Percentiles rank a stretch among this genome's conserved stretches.
Evolutionary conservation across 371 early-diverging fungal genomes (phyloP).

Genomic region (Mortierella sp.): DNA sequence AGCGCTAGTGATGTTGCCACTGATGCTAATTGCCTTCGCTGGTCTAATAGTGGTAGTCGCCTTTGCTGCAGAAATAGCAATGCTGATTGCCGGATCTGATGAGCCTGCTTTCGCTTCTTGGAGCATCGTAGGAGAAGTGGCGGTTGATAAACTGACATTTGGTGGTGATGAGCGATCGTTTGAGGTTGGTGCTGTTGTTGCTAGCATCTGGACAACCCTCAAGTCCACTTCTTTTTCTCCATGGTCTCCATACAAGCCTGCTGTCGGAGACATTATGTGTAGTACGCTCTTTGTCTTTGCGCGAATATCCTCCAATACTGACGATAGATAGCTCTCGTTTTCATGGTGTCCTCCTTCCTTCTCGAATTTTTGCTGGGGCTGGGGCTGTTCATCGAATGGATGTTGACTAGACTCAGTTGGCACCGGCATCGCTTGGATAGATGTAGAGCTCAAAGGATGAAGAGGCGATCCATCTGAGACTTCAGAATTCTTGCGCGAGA

Average conservation of each 20-base stretch:
- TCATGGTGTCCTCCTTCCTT: constrained; percentile 19
- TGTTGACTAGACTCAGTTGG: neutral
- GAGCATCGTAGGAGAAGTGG: neutral
- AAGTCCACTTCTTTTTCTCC: constrained; percentile 30
- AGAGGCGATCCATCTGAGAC: constrained; percentile 8
- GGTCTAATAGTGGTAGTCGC: too few relatives aligned
- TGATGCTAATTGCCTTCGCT: too few relatives aligned
- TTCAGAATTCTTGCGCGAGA: constrained; percentile 26
- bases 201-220: constrained; percentile 31
- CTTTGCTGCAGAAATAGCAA: neutral
- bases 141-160: neutral
- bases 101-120: neutral
- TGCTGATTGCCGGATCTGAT: constrained; percentile 12
- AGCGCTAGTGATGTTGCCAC: neutral
- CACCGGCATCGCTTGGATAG: neutral
- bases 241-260: constrained; percentile 36
- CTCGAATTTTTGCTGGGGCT: constrained; percentile 14
- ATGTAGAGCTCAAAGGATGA: neutral
- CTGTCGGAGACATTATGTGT: constrained; percentile 42
- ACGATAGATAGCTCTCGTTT: constrained; percentile 20
- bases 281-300: constrained; percentile 36
- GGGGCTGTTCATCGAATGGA: neutral
- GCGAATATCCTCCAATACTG: constrained; percentile 40
- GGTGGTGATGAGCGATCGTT: neutral
- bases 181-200: constrained; percentile 11